Evolutionary conservation across 352 stramenopile species (phyloP).

Genomic region (Aphanomyces invadans): DNA sequence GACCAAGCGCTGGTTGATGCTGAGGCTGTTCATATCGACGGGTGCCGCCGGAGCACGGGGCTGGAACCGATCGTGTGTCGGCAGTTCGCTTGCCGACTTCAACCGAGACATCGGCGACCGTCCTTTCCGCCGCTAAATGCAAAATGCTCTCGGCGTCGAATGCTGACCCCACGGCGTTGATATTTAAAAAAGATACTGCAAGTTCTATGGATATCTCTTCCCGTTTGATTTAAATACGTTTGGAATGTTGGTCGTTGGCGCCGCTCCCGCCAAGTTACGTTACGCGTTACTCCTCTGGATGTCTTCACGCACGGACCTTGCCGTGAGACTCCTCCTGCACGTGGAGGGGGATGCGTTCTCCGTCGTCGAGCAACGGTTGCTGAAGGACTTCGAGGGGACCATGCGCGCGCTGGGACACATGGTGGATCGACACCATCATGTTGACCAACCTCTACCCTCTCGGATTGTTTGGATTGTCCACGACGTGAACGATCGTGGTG

Average conservation of each 20-base stretch:
- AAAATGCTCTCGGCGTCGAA: background rate
- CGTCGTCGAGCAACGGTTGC: background rate
- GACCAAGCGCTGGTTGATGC: slow-evolving; percentile 73
- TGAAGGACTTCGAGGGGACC: slow-evolving; percentile 1
- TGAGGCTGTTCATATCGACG: slow-evolving; percentile 54
- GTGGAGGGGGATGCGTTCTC: slow-evolving; percentile 7
- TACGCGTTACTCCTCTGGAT: background rate
- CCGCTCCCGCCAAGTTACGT: background rate
- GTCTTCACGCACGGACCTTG: background rate
- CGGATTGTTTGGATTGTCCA: slow-evolving; percentile 11
- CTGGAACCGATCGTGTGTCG: slow-evolving; percentile 75
- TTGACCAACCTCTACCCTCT: background rate
- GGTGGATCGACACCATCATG: background rate
- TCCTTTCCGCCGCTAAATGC: background rate
- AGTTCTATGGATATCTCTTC: slow-evolving; percentile 11
- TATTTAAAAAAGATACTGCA: slow-evolving; percentile 15
- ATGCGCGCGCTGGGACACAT: slow-evolving; percentile 20
- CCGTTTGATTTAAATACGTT: slow-evolving; percentile 4
- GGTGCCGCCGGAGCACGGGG: slow-evolving; percentile 34
- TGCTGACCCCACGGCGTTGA: background rate
- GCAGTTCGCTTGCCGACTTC: slow-evolving; percentile 45
- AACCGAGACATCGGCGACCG: slow-evolving; percentile 6
- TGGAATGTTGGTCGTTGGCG: background rate
- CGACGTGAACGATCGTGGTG: background rate
- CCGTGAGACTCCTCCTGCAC: background rate